phyloP scores from a whole-genome alignment of 257 asterid genomes.

The Nicotiana tabacum region DNA sequence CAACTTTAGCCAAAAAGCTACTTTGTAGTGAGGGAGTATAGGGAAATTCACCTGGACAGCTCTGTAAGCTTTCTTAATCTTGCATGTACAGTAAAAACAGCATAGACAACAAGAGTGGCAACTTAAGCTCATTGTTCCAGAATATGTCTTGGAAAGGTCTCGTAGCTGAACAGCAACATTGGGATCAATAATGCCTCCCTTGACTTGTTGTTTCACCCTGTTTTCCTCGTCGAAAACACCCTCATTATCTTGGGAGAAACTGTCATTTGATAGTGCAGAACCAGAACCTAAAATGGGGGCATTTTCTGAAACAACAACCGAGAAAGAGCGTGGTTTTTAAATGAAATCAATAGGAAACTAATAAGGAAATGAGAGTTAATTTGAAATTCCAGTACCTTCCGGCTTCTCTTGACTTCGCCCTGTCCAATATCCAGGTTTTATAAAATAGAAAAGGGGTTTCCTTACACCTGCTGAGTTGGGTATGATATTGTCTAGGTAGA shows the following conservation, averaged over 20 bases:
- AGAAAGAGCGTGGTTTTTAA: neutral
- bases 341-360: neutral
- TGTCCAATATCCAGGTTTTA: slow-evolving; percentile 32
- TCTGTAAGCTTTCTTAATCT: slow-evolving; percentile 18
- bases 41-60: slow-evolving; percentile 28
- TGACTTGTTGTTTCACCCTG: slow-evolving; percentile 21
- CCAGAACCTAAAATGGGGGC: slow-evolving; percentile 3
- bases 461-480: slow-evolving; percentile 31
- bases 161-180: slow-evolving; percentile 33
- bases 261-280: neutral
- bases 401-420: slow-evolving; percentile 21
- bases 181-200: slow-evolving; percentile 19
- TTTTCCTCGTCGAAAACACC: slow-evolving; percentile 32
- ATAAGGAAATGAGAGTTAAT: neutral
- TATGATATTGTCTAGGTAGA: slow-evolving; percentile 33
- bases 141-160: slow-evolving; percentile 28
- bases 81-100: slow-evolving; percentile 22
- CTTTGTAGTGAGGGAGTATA: neutral
- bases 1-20: neutral
- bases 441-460: slow-evolving; percentile 19
- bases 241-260: slow-evolving; percentile 17
- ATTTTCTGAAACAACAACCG: neutral
- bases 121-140: slow-evolving; percentile 9
- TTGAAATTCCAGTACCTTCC: slow-evolving; percentile 12
- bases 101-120: slow-evolving; percentile 21